phyloP scores from a whole-genome alignment of 257 asterid genomes.

The Plantago major region DNA sequence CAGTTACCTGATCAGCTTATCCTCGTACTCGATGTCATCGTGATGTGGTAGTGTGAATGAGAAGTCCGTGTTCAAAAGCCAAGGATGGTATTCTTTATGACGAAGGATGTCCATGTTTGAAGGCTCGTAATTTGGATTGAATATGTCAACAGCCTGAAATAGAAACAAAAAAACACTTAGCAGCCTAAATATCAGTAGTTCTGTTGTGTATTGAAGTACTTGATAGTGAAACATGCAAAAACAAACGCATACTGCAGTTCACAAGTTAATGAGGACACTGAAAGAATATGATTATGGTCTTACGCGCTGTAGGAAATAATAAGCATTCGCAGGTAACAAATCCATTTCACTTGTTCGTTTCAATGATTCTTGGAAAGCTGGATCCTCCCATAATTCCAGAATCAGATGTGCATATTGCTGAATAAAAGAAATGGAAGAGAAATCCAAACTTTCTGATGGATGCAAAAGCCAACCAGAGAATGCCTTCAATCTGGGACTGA shows the following conservation, averaged over 20 bases:
- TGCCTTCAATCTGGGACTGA: slow-evolving; percentile 2
- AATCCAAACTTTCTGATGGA: slow-evolving; percentile 40
- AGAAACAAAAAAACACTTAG: slow-evolving; percentile 10
- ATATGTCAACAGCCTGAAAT: slow-evolving; percentile 49
- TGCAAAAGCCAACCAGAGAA: slow-evolving; percentile 12
- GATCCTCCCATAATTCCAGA: slow-evolving; percentile 46
- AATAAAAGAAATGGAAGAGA: slow-evolving; percentile 38
- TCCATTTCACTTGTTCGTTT: slow-evolving; percentile 47
- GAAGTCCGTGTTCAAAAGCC: slow-evolving; percentile 47
- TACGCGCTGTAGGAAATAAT: slow-evolving; percentile 58
- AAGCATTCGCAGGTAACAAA: slow-evolving; percentile 40
- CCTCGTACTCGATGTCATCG: slow-evolving; percentile 34
- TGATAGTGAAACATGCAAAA: too few relatives aligned
- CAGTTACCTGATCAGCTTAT: slow-evolving; percentile 34
- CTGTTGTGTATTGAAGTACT: too few relatives aligned
- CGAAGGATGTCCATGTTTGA: slow-evolving; percentile 37
- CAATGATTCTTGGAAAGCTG: slow-evolving; percentile 47
- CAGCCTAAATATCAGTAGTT: too few relatives aligned
- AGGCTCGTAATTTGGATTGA: slow-evolving; percentile 18
- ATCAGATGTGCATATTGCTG: slow-evolving; percentile 47
- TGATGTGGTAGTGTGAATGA: slow-evolving; percentile 39
- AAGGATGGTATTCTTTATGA: slow-evolving; percentile 49
- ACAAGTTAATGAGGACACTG: neutral
- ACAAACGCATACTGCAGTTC: too few relatives aligned
- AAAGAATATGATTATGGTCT: slow-evolving; percentile 4